Conservation (phyloP, 805 yeast species). For the Wickerhamiella parazyma region DNA sequence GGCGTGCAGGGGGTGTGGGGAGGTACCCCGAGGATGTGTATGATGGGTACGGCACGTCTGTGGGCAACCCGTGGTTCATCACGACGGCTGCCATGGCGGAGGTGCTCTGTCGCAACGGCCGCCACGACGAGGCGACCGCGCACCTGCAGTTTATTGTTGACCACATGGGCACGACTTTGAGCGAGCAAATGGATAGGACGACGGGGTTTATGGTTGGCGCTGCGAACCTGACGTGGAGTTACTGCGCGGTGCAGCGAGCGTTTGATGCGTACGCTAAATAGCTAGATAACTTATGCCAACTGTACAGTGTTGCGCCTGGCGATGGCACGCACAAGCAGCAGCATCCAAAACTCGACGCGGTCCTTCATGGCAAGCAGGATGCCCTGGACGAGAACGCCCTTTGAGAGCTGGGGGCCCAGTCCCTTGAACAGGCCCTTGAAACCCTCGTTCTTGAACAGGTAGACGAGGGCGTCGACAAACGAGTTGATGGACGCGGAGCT, state of each 20-base stretch:
- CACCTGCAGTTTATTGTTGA: constrained; percentile 28
- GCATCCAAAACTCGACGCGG: constrained; percentile 32
- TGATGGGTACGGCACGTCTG: constrained; percentile 55
- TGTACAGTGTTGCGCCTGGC: constrained; percentile 3
- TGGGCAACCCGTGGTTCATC: constrained; percentile 92
- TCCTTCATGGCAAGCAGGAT: constrained; percentile 70
- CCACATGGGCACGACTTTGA: constrained; percentile 49
- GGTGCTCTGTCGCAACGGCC: constrained; percentile 5
- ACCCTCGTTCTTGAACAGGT: constrained; percentile 54
- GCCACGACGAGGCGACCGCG: constrained; percentile 2
- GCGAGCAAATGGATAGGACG: constrained; percentile 76
- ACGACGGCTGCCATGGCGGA: constrained; percentile 28
- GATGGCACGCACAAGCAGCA: constrained; percentile 17
- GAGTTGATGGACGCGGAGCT: constrained; percentile 33
- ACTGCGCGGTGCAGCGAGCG: constrained; percentile 62
- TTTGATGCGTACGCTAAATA: constrained; percentile 17
- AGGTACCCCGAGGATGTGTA: constrained; percentile 88
- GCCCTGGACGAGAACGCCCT: constrained; percentile 78
- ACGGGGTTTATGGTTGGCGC: constrained; percentile 88
- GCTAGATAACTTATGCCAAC: background rate
- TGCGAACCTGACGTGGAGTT: constrained; percentile 77
- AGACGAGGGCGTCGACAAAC: constrained; percentile 49
- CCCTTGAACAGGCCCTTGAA: constrained; percentile 62
- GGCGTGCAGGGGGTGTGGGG: constrained; percentile 36
- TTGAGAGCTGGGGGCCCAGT: constrained; percentile 60